Evolutionary conservation across 176 grass and related monocot genomes (phyloP), one percentile per base, ranked within the genome.

Genomic region (Olyra latifolia): DNA sequence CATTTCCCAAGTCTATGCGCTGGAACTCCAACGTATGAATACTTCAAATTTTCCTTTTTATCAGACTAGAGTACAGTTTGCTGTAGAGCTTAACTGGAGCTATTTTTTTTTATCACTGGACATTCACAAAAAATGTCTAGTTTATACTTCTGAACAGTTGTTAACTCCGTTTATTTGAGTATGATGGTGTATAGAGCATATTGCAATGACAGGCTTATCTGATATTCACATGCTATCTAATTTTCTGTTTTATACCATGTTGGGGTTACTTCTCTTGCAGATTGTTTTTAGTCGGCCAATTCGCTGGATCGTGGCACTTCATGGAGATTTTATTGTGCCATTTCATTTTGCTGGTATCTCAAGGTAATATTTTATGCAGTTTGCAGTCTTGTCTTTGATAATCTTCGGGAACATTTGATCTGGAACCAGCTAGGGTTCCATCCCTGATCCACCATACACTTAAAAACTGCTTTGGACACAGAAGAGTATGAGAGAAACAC

Each of bases 1-100:
- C 92, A 70, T 98, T 98, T 90, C 56, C 95, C 82, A 98, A 98
- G 83, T 98, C 95, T n/a, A 98, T 98, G 95, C 89, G 92, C 54
- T 98, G 92, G 95, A 98, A 98, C 68, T 98, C 95, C 55, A 89
- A 89, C 70, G 95, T 98, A 82, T 27, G 72, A 49, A 32, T 90
- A 35, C 57, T 74, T 82, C 4, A 7, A 69, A 67, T 46, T 62
- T 71, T 71, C 67, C 17, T 52, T 48, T 1, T 28, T 35, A 50
- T 29, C 39, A 46, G n/a, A 59, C 15, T n/a, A 6, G 3, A 25
- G 35, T 75, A 53, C n/a, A 41, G 11, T 48, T 52, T 79, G 30
- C 14, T 66, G 19, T 67, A 67, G 1, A 57, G 12, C 50, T 53
- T 25, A 53, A 12, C 44, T 74, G 15, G n/a, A 56, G 30, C 50